A percentile compares a stretch with the other conserved stretches of the same genome.
Conservation (phyloP, 257 asterid genomes). For the Voacanga thouarsii region DNA sequence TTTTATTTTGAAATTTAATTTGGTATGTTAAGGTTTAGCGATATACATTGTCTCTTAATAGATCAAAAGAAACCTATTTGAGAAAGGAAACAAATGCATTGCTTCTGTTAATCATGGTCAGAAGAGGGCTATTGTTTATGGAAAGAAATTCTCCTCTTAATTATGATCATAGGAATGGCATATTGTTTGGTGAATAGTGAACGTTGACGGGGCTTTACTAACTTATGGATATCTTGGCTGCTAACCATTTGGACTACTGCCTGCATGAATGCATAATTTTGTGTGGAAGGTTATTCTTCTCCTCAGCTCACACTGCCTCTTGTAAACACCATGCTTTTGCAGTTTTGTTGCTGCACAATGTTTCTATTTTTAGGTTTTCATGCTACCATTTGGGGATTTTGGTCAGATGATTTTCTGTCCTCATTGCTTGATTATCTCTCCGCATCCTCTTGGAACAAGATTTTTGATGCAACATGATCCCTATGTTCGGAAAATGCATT, state of each 20-base stretch:
- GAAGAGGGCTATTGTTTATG: background rate
- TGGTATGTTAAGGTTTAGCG: background rate
- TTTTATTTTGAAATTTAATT: background rate
- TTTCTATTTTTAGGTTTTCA: background rate
- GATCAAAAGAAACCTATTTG: too few species aligned
- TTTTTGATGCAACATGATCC: too few species aligned
- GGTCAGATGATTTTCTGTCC: background rate
- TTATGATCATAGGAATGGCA: background rate
- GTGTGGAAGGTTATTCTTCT: too few species aligned
- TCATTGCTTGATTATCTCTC: background rate
- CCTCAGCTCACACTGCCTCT: background rate
- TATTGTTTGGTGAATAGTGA: background rate
- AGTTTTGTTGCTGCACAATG: background rate
- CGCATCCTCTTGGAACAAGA: background rate
- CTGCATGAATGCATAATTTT: background rate
- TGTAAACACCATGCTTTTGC: background rate
- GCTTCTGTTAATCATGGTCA: background rate
- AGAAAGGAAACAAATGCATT: background rate
- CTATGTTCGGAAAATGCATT: too few species aligned
- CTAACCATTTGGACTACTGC: background rate
- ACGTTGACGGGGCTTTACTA: background rate
- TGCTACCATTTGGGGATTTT: background rate
- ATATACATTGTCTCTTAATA: background rate
- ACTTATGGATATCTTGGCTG: background rate
- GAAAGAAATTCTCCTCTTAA: background rate